Base-by-base conservation (phyloP, 371 early-diverging fungal genomes). In the Mucor circinelloides region DNA sequence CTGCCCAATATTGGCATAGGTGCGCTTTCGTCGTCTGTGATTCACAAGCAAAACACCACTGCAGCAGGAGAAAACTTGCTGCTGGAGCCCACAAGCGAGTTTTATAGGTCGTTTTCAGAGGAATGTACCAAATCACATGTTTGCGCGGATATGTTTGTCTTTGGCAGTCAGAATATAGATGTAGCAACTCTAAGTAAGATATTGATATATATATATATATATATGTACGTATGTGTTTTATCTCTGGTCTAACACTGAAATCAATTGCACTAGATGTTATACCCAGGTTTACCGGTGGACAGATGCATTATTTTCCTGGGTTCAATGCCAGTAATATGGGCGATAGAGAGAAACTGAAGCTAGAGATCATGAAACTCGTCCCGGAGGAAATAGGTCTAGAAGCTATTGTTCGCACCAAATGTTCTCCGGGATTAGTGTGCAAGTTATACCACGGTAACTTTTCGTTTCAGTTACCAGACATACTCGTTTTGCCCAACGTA, bases 361-460 rank as follows among this genome's bases (percentile, higher is more conserved):
- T 76, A 48, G 97, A 97, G 75, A 74, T 98, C 19, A 52, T 71
- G 2, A 81, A 86, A 15, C 85, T 91, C 69, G 76, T 97, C 12
- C 67, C 81, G 5, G 85, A 89, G 13, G 79, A 89, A 28, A 75
- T 93, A 46, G 94, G 93, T 0, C 79, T 93, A 27, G 95, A 97
- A 66, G 95, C 94, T 0, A 95, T 96, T 38, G 82, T 95, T 76
- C 85, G 97, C n/a, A 89, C 97, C 5, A 85, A 95, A 23, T 90
- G 93, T 6, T 90, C 91, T 19, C 89, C 89, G 42, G 95, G 95
- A 17, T 79, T 93, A 64, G 79, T 81, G 44, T 87, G 89, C 84
- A 81, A 82, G n/a, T 80, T 88, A n/a, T 95, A 89, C 81, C 89
- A 94, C 61, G 95, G 95, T n/a, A 91, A 94, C 76, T 93, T 92